Evolutionary conservation across 1,284 basidiomycete genomes (phyloP).

Genomic region (Chiua sp.): DNA sequence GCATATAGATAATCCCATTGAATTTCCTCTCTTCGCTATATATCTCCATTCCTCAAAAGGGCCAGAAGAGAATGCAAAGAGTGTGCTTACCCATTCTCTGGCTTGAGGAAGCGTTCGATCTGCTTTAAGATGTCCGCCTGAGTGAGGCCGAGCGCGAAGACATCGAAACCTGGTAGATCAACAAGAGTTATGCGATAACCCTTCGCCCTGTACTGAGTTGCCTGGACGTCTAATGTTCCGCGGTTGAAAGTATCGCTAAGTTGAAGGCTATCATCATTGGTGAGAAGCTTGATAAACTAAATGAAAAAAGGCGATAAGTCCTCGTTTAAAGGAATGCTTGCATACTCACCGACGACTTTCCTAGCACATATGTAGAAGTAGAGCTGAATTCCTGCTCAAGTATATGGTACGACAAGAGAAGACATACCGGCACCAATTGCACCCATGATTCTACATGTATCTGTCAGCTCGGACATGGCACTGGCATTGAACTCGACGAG

Average conservation of each 20-base stretch:
- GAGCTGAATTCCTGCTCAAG: too few relatives aligned
- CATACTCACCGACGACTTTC: neutral
- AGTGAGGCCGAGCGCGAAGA: neutral
- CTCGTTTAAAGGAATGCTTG: neutral
- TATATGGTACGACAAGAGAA: too few relatives aligned
- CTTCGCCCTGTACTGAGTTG: neutral
- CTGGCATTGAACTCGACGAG: too few relatives aligned
- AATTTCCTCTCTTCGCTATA: neutral
- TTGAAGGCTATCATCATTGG: neutral
- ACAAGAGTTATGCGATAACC: neutral
- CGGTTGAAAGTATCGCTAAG: too few relatives aligned
- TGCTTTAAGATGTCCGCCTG: neutral
- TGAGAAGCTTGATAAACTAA: neutral
- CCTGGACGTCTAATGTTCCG: neutral
- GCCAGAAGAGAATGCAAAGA: neutral
- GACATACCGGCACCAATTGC: too few relatives aligned
- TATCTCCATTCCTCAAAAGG: neutral
- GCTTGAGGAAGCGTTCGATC: neutral
- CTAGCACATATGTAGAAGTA: neutral
- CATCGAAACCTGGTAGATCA: neutral
- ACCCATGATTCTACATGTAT: too few relatives aligned
- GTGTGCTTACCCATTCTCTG: neutral
- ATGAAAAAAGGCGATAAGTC: neutral
- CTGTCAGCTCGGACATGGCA: too few relatives aligned
- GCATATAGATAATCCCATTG: neutral